A percentile compares a stretch with the other conserved stretches of the same genome.
These are phyloP conservation scores for Vitis hybrid DNA, from an alignment of 177 flowering plant species.

Conservation along the genomic window DNA sequence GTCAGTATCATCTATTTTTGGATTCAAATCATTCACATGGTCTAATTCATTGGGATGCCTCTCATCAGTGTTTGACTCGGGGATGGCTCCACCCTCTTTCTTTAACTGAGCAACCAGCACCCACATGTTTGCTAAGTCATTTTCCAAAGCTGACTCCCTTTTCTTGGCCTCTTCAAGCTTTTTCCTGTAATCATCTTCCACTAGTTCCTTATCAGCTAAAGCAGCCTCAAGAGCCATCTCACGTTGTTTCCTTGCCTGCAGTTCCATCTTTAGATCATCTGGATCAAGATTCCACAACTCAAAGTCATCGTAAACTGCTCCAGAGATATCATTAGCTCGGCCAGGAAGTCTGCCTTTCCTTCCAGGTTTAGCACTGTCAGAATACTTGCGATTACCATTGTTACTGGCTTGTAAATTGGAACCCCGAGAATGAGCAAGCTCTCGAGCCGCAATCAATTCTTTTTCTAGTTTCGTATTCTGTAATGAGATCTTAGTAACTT, in stretches of 20 bases:
- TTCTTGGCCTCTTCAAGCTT: conserved; percentile 75
- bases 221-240: conserved; percentile 89
- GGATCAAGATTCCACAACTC: conserved; percentile 72
- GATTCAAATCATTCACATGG: conserved; percentile 17
- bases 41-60: conserved; percentile 28
- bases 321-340: conserved; percentile 50
- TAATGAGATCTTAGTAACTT: conserved; percentile 86
- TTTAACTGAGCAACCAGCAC: conserved; percentile 96
- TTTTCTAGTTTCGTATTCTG: conserved; percentile 84
- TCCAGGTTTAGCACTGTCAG: conserved; percentile 53
- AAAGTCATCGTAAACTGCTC: conserved; percentile 53
- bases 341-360: conserved; percentile 61
- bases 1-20: conserved; percentile 33
- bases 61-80: conserved; percentile 42
- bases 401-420: conserved; percentile 37
- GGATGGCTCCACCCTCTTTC: conserved; percentile 57
- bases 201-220: conserved; percentile 74
- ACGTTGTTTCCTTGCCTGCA: conserved; percentile 80
- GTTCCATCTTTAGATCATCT: conserved; percentile 79
- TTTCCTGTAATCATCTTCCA: conserved; percentile 72
- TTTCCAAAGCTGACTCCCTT: conserved; percentile 85
- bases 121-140: conserved; percentile 98
- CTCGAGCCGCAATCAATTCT: conserved; percentile 71
- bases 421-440: conserved; percentile 52
- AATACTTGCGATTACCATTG: conserved; percentile 56